Evolutionary conservation across 2,329 filamentous ascomycete genomes (phyloP).

Genomic region (Tolypocladium pustulatum): DNA sequence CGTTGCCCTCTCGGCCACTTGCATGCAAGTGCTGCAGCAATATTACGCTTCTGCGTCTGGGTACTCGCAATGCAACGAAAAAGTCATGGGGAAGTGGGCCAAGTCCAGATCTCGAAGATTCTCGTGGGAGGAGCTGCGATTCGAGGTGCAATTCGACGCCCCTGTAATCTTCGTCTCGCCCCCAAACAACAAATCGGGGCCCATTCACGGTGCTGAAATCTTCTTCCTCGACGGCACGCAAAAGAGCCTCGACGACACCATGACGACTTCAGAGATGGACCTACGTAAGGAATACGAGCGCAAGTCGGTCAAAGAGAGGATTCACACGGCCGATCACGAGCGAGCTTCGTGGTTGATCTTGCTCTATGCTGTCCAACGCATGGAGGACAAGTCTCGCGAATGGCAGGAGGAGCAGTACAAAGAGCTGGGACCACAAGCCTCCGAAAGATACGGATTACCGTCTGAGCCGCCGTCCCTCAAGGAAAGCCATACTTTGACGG

Average conservation of each 20-base stretch:
- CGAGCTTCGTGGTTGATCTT: slow-evolving; percentile 43
- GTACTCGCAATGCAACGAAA: slow-evolving; percentile 35
- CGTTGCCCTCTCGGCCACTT: slow-evolving; percentile 32
- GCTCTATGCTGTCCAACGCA: slow-evolving; percentile 36
- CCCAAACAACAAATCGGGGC: slow-evolving; percentile 27
- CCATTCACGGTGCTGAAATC: slow-evolving; percentile 19
- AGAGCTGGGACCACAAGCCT: slow-evolving; percentile 10
- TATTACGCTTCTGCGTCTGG: slow-evolving; percentile 39
- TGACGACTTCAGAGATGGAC: slow-evolving; percentile 21
- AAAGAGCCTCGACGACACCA: slow-evolving; percentile 23
- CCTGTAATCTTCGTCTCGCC: slow-evolving; percentile 40
- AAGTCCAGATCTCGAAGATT: slow-evolving; percentile 28
- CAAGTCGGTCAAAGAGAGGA: slow-evolving; percentile 18
- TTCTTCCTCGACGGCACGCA: slow-evolving; percentile 26
- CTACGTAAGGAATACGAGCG: slow-evolving; percentile 14
- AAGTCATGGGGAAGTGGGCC: slow-evolving; percentile 37
- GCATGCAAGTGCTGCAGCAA: slow-evolving; percentile 38
- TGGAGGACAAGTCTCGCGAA: slow-evolving; percentile 34
- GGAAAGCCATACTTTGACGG: slow-evolving; percentile 28
- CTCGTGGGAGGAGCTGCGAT: slow-evolving; percentile 32
- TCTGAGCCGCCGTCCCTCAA: slow-evolving; percentile 12
- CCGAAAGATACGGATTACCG: slow-evolving; percentile 9
- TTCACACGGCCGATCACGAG: slow-evolving; percentile 47
- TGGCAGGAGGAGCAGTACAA: slow-evolving; percentile 32
- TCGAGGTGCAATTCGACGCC: slow-evolving; percentile 37